Base-by-base conservation (phyloP, 805 yeast species). In the Saccharomycopsis microspora region DNA sequence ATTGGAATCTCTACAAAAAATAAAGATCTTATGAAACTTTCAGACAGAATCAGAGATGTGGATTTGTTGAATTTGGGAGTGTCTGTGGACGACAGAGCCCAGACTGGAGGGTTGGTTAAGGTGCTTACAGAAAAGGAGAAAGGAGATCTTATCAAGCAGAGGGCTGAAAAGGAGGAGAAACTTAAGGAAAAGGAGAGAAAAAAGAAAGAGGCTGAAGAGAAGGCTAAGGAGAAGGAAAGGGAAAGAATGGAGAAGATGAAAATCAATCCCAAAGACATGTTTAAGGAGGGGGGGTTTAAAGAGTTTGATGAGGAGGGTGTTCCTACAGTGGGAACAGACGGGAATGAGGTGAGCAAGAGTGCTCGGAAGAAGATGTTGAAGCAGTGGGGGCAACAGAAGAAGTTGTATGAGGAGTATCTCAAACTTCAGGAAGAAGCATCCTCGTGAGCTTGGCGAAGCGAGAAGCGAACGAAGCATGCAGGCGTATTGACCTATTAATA, bases 251-350 rank as follows among this genome's bases (percentile, higher is more conserved):
- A 70, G 46, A 85, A 82, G 64, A 84, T 90, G 52, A 79, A 77
- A 58, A 55, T 80, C 3, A 61, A 78, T 5, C 96, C 97, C 1
- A 51, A 60, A 38, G 89, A 84, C 30, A 65, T 93, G 79, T 93
- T 89, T 68, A 74, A 71, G 57, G 75, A 75, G 47, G 46, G 49
- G 19, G 45, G 60, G 5, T 93, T 77, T 61, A 64, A 76, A 6
- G 84, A 76, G 59, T 93, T 90, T 85, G 97, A 93, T 60, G 89
- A 74, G 30, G 65, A 72, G 35, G 98, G 98, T 1, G 49, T 93
- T 11, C 98, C 98, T 19, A 71, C 79, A 0, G 80, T 78, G 59
- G 85, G 81, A 54, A 71, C 68, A 34, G 77, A 76, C 6, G 97
- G 97, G 8, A 86, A 79, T 56, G 93, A 84, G 54, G 73, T 93